Evolutionary conservation across 129 eudicot genomes (phyloP), one percentile per base, ranked within the genome.

Genomic region (Flaveria ramosissima): DNA sequence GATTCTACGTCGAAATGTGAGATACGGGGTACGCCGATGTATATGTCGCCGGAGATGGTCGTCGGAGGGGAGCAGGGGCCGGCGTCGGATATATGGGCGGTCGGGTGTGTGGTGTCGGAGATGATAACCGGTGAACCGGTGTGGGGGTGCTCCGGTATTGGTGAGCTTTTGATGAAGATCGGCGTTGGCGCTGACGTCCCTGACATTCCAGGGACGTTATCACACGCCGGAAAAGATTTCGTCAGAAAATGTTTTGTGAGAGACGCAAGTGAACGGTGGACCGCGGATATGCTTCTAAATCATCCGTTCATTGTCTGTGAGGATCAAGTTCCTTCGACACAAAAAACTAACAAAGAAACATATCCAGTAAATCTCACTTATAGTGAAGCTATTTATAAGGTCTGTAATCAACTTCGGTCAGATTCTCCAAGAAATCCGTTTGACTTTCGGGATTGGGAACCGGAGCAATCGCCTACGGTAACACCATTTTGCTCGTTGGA

Each of bases 41-140:
- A 86, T 53, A 86, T 90, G 98, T 78, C 96, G 77, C 96, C 98
- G 79, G 98, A 93, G 79, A 83, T 80, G 78, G 89, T 88, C 4
- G 51, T 60, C 79, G 79, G 67, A 43, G 92, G 92, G 1, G 88
- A 83, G 24, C 87, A 80, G 39, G 94, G 64, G 23, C 12, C 87
- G 7, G 85, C 89, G 73, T 85, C 96, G 0, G 98, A 93, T 23
- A 62, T 90, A 14, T 93, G 98, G 98, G 96, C 95, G 3, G 71
- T 93, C 23, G 96, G 98, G 73, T 93, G 98, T 66, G 45, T 79
- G 79, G 96, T 93, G 42, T 56, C 60, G 62, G 98, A 93, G 88
- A 83, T 93, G 98, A 53, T 83, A 7, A 57, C 89, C 24, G 96
- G 98, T 3, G 39, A 74, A 41, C 88, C 96, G 55, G 92, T 85